Percentiles rank a stretch among this genome's conserved stretches.
phyloP scores from a whole-genome alignment of 768 basidiomycete species.

The Mycena crocata region DNA sequence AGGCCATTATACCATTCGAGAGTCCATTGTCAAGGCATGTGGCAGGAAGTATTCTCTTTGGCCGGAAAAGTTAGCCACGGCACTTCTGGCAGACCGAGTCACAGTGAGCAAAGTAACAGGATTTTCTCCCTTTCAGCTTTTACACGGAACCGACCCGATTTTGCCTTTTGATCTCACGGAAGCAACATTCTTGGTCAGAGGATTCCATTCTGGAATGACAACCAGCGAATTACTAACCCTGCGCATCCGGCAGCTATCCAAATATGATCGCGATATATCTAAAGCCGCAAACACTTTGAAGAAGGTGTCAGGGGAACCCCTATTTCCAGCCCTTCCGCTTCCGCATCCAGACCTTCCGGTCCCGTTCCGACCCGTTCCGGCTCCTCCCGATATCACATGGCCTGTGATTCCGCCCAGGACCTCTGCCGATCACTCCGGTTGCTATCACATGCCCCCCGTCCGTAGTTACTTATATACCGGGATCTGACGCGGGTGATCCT shows the following conservation, averaged over 20 bases:
- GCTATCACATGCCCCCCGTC: too few species aligned
- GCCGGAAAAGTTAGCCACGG: conserved; percentile 37
- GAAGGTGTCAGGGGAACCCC: too few species aligned
- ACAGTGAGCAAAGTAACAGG: conserved; percentile 36
- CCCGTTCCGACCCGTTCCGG: too few species aligned
- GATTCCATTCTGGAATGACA: neutral
- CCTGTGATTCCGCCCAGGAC: too few species aligned
- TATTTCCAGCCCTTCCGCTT: too few species aligned
- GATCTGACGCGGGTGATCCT: too few species aligned
- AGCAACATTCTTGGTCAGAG: neutral
- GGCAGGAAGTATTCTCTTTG: conserved; percentile 26
- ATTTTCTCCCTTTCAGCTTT: conserved; percentile 30
- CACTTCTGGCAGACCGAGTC: conserved; percentile 38
- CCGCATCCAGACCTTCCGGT: too few species aligned
- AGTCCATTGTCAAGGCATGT: conserved; percentile 44
- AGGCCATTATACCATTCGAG: conserved; percentile 45
- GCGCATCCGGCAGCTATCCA: neutral
- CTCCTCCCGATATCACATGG: too few species aligned
- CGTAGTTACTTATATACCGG: too few species aligned
- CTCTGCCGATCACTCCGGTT: too few species aligned
- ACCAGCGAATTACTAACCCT: neutral
- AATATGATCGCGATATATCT: neutral
- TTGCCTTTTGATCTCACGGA: conserved; percentile 7
- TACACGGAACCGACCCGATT: conserved; percentile 4
- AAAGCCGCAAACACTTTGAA: neutral